A percentile compares a stretch with the other conserved stretches of the same genome.
These are phyloP conservation scores for Mikania micrantha DNA, from an alignment of 129 eudicot genomes.

Conservation along the genomic window DNA sequence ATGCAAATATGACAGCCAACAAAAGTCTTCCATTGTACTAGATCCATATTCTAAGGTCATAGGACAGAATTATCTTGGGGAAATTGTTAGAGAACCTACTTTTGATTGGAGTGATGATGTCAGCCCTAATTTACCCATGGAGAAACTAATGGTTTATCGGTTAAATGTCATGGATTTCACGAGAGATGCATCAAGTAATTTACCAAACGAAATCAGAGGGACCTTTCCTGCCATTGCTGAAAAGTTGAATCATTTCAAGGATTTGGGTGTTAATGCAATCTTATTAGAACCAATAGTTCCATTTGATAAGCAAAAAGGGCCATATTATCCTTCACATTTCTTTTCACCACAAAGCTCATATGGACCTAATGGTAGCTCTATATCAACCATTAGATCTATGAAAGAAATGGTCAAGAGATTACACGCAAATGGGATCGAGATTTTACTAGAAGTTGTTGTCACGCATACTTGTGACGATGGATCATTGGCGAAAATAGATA, in stretches of 20 bases:
- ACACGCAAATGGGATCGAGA: slow-evolving; percentile 75
- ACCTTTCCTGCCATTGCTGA: slow-evolving; percentile 65
- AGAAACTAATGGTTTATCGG: slow-evolving; percentile 75
- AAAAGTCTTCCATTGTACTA: slow-evolving; percentile 41
- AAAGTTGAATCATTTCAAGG: slow-evolving; percentile 62
- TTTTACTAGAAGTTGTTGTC: slow-evolving; percentile 82
- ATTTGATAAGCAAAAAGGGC: slow-evolving; percentile 56
- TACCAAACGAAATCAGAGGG: slow-evolving; percentile 48
- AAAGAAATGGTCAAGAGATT: slow-evolving; percentile 87
- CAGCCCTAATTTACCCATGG: slow-evolving; percentile 61
- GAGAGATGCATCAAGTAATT: slow-evolving; percentile 57
- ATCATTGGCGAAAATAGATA: slow-evolving; percentile 50
- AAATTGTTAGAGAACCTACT: slow-evolving; percentile 45
- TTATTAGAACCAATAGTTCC: slow-evolving; percentile 76
- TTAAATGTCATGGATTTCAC: slow-evolving; percentile 74
- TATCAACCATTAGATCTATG: slow-evolving; percentile 43
- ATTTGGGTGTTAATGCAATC: slow-evolving; percentile 76
- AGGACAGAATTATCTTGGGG: slow-evolving; percentile 41
- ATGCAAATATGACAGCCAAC: slow-evolving; percentile 31
- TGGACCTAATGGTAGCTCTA: slow-evolving; percentile 43
- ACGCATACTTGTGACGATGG: slow-evolving; percentile 54
- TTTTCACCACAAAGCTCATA: slow-evolving; percentile 53
- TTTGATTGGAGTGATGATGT: slow-evolving; percentile 81
- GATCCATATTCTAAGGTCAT: slow-evolving; percentile 82
- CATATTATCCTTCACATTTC: slow-evolving; percentile 76